Conservation (phyloP, 1,139 yeast genomes). For the Spathaspora sp. region DNA sequence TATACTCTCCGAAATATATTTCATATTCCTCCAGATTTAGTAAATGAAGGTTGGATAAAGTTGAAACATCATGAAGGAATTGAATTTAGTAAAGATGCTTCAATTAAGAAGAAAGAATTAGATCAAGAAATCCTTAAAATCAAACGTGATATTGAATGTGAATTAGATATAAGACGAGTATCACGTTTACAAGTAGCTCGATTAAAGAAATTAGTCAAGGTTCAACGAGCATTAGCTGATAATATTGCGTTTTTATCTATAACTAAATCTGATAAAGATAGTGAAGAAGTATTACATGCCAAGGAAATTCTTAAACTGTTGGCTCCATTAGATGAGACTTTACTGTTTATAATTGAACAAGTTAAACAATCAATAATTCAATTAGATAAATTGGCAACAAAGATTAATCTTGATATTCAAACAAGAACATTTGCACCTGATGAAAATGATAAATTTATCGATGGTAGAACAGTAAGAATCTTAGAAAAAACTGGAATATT, state of each 20-base stretch:
- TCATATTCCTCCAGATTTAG: slow-evolving; percentile 66
- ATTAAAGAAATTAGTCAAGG: slow-evolving; percentile 33
- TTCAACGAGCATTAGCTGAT: slow-evolving; percentile 28
- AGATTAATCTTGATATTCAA: slow-evolving; percentile 14
- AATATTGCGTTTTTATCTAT: slow-evolving; percentile 9
- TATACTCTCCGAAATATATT: slow-evolving; percentile 78
- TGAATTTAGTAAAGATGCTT: slow-evolving; percentile 22
- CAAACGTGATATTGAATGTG: slow-evolving; percentile 43
- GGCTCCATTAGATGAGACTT: slow-evolving; percentile 54
- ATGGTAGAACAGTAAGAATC: slow-evolving; percentile 7
- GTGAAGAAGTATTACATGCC: slow-evolving; percentile 11
- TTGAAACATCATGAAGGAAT: slow-evolving; percentile 68
- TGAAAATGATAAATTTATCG: slow-evolving; percentile 28
- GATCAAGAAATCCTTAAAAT: slow-evolving; percentile 38
- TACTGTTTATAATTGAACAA: slow-evolving; percentile 45
- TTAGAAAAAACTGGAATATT: slow-evolving; percentile 1
- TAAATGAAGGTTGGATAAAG: slow-evolving; percentile 65
- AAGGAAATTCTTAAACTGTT: slow-evolving; percentile 36
- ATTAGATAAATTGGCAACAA: slow-evolving; percentile 31
- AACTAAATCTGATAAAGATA: slow-evolving; percentile 11
- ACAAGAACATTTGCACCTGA: slow-evolving; percentile 23
- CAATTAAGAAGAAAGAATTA: slow-evolving; percentile 21
- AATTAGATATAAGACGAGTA: slow-evolving; percentile 44
- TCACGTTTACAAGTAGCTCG: slow-evolving; percentile 41
- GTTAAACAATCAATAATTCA: slow-evolving; percentile 41